phyloP scores from a whole-genome alignment of 2,329 filamentous ascomycete genomes.

The Penicillium corylophilum region DNA sequence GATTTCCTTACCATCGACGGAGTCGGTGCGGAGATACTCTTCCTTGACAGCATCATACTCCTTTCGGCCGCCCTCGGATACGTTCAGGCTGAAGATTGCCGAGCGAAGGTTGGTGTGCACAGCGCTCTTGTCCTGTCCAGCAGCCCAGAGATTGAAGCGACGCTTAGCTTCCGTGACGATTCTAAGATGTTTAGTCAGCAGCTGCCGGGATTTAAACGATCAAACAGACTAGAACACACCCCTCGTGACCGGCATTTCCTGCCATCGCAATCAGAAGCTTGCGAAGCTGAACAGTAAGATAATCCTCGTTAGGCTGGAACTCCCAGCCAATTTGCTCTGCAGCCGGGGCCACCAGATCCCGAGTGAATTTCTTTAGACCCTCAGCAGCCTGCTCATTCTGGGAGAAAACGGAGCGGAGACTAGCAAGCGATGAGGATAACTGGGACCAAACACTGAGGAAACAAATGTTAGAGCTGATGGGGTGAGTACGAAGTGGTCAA shows the following conservation, averaged over 20 bases:
- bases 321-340: slow-evolving; percentile 84
- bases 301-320: slow-evolving; percentile 73
- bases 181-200: slow-evolving; percentile 39
- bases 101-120: slow-evolving; percentile 80
- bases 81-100: slow-evolving; percentile 75
- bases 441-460: slow-evolving; percentile 72
- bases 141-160: slow-evolving; percentile 77
- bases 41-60: slow-evolving; percentile 76
- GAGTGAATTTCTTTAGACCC: slow-evolving; percentile 73
- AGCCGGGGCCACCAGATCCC: slow-evolving; percentile 72
- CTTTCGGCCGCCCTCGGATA: slow-evolving; percentile 68
- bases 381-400: slow-evolving; percentile 69
- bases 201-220: neutral
- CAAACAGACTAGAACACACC: slow-evolving; percentile 49
- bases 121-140: slow-evolving; percentile 62
- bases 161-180: slow-evolving; percentile 71
- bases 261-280: slow-evolving; percentile 76
- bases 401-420: slow-evolving; percentile 81
- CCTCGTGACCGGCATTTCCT: slow-evolving; percentile 71
- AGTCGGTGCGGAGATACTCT: slow-evolving; percentile 78
- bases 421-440: slow-evolving; percentile 71
- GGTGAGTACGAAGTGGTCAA: neutral
- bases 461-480: slow-evolving; percentile 17
- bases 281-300: slow-evolving; percentile 76
- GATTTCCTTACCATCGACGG: slow-evolving; percentile 89